Conservation (phyloP, 2,329 filamentous ascomycete species). For the Dactylellina sp. region DNA sequence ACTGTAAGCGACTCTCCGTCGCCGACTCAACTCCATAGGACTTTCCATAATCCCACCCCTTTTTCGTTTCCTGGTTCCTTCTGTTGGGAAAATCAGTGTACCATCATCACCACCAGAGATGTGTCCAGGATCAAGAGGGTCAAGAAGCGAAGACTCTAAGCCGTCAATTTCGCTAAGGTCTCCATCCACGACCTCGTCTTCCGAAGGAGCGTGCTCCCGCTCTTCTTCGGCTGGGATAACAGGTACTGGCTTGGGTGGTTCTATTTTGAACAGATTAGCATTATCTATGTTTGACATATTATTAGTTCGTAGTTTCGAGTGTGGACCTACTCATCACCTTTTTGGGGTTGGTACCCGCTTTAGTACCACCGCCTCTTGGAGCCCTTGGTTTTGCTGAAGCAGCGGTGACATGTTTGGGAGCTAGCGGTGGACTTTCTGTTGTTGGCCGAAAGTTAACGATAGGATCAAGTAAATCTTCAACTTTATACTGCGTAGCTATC, state of each 20-base stretch:
- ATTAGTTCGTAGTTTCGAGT: neutral
- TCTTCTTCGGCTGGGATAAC: constrained; percentile 27
- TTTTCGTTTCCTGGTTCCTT: constrained; percentile 77
- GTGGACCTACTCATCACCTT: constrained; percentile 28
- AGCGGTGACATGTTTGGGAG: constrained; percentile 86
- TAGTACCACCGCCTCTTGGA: constrained; percentile 56
- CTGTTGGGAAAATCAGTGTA: constrained; percentile 62
- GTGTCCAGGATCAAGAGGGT: constrained; percentile 43
- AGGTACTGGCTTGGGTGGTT: constrained; percentile 31
- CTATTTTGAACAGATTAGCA: constrained; percentile 1
- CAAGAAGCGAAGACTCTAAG: constrained; percentile 46
- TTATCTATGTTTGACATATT: neutral
- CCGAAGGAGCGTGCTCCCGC: constrained; percentile 20
- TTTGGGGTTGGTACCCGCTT: constrained; percentile 37
- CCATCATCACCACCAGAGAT: constrained; percentile 39
- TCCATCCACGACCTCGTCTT: constrained; percentile 38
- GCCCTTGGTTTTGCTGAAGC: constrained; percentile 69
- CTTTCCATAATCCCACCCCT: constrained; percentile 73
- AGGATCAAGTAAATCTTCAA: constrained; percentile 82
- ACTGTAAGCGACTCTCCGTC: constrained; percentile 84
- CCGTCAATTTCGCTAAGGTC: constrained; percentile 54
- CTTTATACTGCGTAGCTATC: constrained; percentile 86
- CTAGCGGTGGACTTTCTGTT: constrained; percentile 87
- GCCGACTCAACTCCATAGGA: constrained; percentile 75
- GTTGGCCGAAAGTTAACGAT: constrained; percentile 93